A percentile compares a stretch with the other conserved stretches of the same genome.
phyloP scores from a whole-genome alignment of 305 asterid genomes.

The Fraxinus paxiana region DNA sequence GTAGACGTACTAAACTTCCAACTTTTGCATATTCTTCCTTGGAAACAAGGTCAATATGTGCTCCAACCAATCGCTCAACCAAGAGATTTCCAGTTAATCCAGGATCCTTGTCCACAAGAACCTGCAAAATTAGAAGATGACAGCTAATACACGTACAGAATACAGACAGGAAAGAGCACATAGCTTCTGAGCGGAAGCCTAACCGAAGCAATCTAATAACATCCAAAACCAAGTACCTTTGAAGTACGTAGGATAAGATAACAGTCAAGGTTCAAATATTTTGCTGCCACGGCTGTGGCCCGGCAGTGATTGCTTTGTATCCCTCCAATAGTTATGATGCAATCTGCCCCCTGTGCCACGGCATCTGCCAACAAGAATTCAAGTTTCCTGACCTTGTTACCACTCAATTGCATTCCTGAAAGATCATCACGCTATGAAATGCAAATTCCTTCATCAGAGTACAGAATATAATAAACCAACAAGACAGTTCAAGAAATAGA shows the following conservation, averaged over 20 bases:
- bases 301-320: slow-evolving; percentile 97
- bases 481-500: neutral
- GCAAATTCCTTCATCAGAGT: slow-evolving; percentile 26
- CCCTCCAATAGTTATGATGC: slow-evolving; percentile 84
- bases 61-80: slow-evolving; percentile 94
- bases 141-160: slow-evolving; percentile 4
- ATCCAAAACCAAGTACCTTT: slow-evolving; percentile 44
- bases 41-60: slow-evolving; percentile 86
- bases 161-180: neutral
- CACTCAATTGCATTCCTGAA: slow-evolving; percentile 95
- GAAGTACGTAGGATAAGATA: slow-evolving; percentile 86
- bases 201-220: neutral
- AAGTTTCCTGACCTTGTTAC: slow-evolving; percentile 93
- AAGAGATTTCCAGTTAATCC: slow-evolving; percentile 93
- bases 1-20: slow-evolving; percentile 64
- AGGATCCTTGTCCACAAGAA: slow-evolving; percentile 78
- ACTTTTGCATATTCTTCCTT: slow-evolving; percentile 83
- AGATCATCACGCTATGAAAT: slow-evolving; percentile 79
- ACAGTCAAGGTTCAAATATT: slow-evolving; percentile 78
- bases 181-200: neutral
- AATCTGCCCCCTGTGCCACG: slow-evolving; percentile 77
- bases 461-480: slow-evolving; percentile 3
- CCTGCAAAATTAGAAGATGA: slow-evolving; percentile 40
- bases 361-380: slow-evolving; percentile 96
- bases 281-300: slow-evolving; percentile 95